Evolutionary conservation across 441 rosid genomes (phyloP), one percentile per base, ranked within the genome.

Genomic region (Capsella rubella): DNA sequence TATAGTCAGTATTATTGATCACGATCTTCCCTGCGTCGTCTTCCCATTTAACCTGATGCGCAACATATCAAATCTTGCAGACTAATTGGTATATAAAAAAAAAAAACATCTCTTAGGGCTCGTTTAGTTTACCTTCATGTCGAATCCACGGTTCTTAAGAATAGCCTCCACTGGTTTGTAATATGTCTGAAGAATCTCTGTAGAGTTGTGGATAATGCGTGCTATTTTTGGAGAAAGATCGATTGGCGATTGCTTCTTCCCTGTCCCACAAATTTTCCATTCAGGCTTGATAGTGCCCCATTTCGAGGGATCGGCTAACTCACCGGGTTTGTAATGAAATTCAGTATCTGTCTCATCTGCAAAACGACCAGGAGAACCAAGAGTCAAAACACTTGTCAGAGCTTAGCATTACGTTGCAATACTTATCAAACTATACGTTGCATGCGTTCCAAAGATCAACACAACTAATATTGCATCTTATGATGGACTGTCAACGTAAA

Each of bases 1-100:
- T 68, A 59, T 87, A 93, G 16, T 75, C 63, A n/a, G 85, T 91
- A 43, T 83, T 81, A 59, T 93, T 85, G 31, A 88, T 78, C 46
- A 71, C 63, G 5, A 71, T 11, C 73, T 66, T 71, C 45, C 80
- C 80, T 65, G 80, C 77, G 25, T 66, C 45, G 0, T 11, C 57
- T 6, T 72, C 9, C 80, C 80, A 77, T 59, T 60, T 51, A 43
- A 77, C 72, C 79, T 75, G 65, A 69, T 16, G 45, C 46, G 55
- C 10, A 62, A 62, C 52, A 62, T 53, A 68, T 46, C 14, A 4
- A 21, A 21, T 75, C 64, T 59, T 68, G 53, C 52, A 28, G 47
- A 21, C 49, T 54, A 32, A 53, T 21, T 28, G 15, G 10, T 52
- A 4, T 3, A 29, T 11, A n/a, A 4, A 1, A 9, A 5, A 16